Base-by-base conservation (phyloP, 371 early-diverging fungal species). In the Saksenaea vasiformis region DNA sequence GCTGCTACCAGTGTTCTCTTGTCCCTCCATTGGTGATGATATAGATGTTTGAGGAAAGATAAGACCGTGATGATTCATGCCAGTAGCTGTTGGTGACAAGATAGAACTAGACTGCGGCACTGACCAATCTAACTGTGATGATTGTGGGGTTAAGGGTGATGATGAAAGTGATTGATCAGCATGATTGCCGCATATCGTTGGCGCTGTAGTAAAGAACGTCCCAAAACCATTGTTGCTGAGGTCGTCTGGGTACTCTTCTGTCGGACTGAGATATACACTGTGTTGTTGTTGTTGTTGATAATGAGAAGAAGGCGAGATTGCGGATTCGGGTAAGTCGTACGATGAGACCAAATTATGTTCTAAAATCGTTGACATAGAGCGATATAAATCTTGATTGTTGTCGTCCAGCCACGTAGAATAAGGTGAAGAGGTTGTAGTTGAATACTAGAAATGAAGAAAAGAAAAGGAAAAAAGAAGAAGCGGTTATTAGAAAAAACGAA, bases 401-500 rank as follows among this genome's bases (percentile, higher is more conserved):
- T 47, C 51, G 24, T 47, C 51, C 51, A 47, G 51, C 51, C 51
- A 47, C 27, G 11, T 22, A n/a, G 51, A n/a, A 47, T 47, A 47
- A 22, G 51, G 22, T 10, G 51, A 22, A 19, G 22, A 22, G n/a
- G 51, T 47, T 19, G 22, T 47, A 19, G 22, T 22, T 47, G 51
- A 22, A 17, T 22, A 22, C 51, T 47, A 22, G 24, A 47, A 22
- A 47, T 2, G 7, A 31, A 31, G 2, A 31, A 31, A 31, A 31
- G 2, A 31, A 31, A 31, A 31, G 31, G 31, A 31, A 31, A 31
- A 31, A 31, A 31, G 31, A 31, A 31, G 31, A 31, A 31, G 31
- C 31, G 31, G 31, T 31, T 31, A 31, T 31, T 31, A 31, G 31
- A 7, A 31, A 31, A 31, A 4, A 31, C 4, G 7, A 31, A 31